Conservation (phyloP, 306 rosid species). For the Cucurbita pepo region DNA sequence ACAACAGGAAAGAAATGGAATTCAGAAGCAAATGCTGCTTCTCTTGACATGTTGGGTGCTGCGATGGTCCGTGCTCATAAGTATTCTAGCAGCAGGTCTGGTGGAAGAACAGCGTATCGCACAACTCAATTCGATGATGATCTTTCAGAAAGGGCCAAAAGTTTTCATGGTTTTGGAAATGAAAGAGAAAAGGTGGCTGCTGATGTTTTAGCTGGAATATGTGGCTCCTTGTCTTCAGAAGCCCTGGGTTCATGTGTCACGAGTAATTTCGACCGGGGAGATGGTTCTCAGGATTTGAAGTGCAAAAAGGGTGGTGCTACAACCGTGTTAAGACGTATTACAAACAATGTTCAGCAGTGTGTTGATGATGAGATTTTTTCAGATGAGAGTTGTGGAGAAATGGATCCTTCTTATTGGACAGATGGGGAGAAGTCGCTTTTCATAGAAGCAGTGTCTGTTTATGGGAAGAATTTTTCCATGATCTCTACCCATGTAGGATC, state of each 20-base stretch:
- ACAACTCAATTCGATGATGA: constrained; percentile 19
- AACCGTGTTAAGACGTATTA: constrained; percentile 25
- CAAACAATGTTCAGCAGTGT: constrained; percentile 25
- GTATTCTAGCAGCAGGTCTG: constrained; percentile 29
- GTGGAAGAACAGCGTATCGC: constrained; percentile 30
- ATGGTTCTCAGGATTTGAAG: neutral
- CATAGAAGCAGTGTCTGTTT: constrained; percentile 66
- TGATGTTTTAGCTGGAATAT: constrained; percentile 87
- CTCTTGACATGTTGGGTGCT: constrained; percentile 75
- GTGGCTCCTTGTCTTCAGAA: constrained; percentile 74
- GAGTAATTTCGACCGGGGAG: constrained; percentile 11
- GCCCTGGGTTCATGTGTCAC: constrained; percentile 72
- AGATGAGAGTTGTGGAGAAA: constrained; percentile 85
- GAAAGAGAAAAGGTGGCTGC: constrained; percentile 81
- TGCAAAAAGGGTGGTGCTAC: neutral
- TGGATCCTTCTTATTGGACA: constrained; percentile 76
- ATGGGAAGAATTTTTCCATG: constrained; percentile 60
- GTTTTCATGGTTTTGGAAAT: constrained; percentile 42
- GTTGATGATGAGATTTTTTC: constrained; percentile 74
- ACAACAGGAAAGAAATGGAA: constrained; percentile 67
- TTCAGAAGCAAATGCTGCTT: constrained; percentile 46
- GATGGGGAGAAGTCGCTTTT: constrained; percentile 74
- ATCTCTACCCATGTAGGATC: constrained; percentile 56
- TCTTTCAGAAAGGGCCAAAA: constrained; percentile 26
- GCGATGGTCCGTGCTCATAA: constrained; percentile 50